phyloP scores from a whole-genome alignment of 345 rosid genomes.

The Populus nigra region DNA sequence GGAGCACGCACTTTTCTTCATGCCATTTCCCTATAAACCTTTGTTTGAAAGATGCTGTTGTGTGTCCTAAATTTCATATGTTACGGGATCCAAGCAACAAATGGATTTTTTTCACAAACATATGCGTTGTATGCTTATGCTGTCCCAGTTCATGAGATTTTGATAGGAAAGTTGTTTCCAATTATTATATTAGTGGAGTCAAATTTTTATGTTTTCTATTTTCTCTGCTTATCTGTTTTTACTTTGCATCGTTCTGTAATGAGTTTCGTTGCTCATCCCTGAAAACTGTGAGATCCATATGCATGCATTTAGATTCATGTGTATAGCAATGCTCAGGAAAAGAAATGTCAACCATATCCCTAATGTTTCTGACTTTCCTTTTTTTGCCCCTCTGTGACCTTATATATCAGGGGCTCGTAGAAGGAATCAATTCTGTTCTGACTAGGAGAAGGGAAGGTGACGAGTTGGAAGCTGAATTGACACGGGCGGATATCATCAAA shows the following conservation, averaged over 20 bases:
- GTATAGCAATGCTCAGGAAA: background rate
- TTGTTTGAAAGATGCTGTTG: background rate
- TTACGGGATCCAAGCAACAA: background rate
- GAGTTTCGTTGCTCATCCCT: background rate
- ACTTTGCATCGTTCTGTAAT: background rate
- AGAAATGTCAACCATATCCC: background rate
- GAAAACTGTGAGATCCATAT: background rate
- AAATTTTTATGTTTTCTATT: background rate
- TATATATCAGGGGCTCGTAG: constrained; percentile 61
- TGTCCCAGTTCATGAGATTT: background rate
- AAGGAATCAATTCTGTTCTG: constrained; percentile 41
- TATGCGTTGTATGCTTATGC: background rate
- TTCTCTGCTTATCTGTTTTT: background rate
- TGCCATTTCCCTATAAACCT: background rate
- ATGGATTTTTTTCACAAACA: background rate
- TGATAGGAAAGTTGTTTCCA: background rate
- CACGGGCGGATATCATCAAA: constrained; percentile 80
- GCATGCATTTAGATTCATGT: background rate
- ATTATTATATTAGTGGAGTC: background rate
- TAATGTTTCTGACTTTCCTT: background rate
- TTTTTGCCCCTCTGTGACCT: background rate
- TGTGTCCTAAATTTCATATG: background rate
- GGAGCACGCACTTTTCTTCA: background rate
- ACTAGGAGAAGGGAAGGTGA: constrained; percentile 54
- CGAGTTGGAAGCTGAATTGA: constrained; percentile 61